These are phyloP conservation scores for Coemansia umbellata DNA, from an alignment of 192 early-diverging fungal species.

Conservation along the genomic window DNA sequence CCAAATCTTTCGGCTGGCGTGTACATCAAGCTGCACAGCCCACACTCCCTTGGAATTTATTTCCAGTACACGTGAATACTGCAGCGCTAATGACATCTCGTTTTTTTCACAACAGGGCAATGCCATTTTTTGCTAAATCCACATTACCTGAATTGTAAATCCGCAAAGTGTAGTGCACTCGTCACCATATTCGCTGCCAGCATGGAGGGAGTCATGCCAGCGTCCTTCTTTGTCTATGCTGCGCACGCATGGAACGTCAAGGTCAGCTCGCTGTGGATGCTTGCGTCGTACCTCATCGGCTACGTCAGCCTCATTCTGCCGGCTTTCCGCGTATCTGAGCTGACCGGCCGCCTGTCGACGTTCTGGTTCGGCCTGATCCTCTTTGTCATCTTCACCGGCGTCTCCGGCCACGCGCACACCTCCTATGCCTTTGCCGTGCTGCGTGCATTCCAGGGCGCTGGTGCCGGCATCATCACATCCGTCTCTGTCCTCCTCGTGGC, in stretches of 20 bases:
- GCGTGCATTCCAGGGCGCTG: constrained; percentile 39
- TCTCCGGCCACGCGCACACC: constrained; percentile 13
- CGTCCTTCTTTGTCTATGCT: constrained; percentile 45
- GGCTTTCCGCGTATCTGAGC: constrained; percentile 25
- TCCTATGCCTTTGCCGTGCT: constrained; percentile 33
- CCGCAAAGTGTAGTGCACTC: constrained; percentile 34
- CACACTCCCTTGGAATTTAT: too few species aligned
- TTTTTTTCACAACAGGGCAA: too few species aligned
- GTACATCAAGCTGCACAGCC: too few species aligned
- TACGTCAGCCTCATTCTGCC: constrained; percentile 38
- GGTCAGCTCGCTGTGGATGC: constrained; percentile 49
- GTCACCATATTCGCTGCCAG: constrained; percentile 24
- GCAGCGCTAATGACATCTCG: too few species aligned
- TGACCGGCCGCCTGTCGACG: constrained; percentile 15
- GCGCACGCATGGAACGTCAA: constrained; percentile 36
- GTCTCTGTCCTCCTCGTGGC: constrained; percentile 10
- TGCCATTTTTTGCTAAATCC: too few species aligned
- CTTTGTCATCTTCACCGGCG: constrained; percentile 35
- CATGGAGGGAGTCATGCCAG: constrained; percentile 23
- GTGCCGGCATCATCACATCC: constrained; percentile 36
- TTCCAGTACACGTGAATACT: too few species aligned
- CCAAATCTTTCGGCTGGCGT: too few species aligned
- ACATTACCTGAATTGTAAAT: too few species aligned
- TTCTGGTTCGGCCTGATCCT: constrained; percentile 35
- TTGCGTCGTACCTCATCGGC: constrained; percentile 43